Base-by-base conservation (phyloP, 2,329 filamentous ascomycete species). In the Colletotrichum paranaense region DNA sequence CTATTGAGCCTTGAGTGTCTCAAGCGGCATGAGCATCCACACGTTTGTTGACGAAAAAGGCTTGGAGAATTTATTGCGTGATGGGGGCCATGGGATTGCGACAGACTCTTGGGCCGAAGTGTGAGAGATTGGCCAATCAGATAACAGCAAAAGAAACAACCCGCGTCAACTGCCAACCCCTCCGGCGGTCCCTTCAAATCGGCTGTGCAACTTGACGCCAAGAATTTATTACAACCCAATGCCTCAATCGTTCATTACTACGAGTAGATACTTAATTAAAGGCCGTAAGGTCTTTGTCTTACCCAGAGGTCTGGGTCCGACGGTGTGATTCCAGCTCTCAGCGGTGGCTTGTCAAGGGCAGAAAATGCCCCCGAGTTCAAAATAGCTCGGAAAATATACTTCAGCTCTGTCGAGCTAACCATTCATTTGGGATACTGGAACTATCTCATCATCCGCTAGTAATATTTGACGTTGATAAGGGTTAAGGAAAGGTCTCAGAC, bases 41-140 rank as follows among this genome's bases (percentile, higher is more conserved):
- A 35, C 42, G 52, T 52, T 52, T 70, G 19, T 53, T 42, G 22
- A 55, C 53, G 35, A 57, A 62, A 70, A 59, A n/a, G 60, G 71
- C n/a, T 62, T 66, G 49, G 19, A 26, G 56, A 28, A 12, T 9
- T 32, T 49, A 76, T 76, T 62, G 74, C 74, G 74, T 76, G 68
- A 75, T 72, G 26, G 26, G 28, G 58, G 62, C 66, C 74, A 70
- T 76, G 74, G n/a, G 22, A 76, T 74, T 69, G 67, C 73, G 74
- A 75, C 74, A 75, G 30, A 38, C 11, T 19, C 22, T 46, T 28
- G 16, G 28, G 56, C 35, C 16, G 58, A 56, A 55, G 4, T 32
- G 7, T 5, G 28, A 24, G 12, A 22, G 56, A 58, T 56, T 16
- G 35, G 11, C 74, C 72, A 75, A 75, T 70, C 24, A 65, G 19